phyloP scores from a whole-genome alignment of 1,139 yeast species.

The Candida albicans region DNA sequence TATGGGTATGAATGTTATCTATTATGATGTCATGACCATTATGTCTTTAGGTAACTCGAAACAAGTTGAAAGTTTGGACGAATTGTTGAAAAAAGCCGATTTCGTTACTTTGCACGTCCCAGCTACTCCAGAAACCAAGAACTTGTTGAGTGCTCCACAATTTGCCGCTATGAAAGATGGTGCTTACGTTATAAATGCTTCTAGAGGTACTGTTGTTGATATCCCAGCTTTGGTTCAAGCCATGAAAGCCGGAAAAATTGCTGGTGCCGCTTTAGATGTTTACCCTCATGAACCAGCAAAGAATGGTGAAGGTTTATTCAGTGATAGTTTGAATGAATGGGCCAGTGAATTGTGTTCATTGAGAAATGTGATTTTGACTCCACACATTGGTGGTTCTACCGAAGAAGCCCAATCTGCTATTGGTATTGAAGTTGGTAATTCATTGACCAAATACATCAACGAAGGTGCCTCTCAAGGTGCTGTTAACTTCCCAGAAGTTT shows the following conservation, averaged over 20 bases:
- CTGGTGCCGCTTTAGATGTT: slow-evolving; percentile 97
- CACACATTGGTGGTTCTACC: slow-evolving; percentile 98
- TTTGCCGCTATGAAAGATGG: slow-evolving; percentile 97
- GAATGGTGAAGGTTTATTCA: slow-evolving; percentile 84
- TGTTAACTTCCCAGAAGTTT: slow-evolving; percentile 98
- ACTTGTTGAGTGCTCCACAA: slow-evolving; percentile 86
- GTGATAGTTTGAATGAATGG: slow-evolving; percentile 75
- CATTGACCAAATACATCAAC: slow-evolving; percentile 86
- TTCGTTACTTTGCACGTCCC: slow-evolving; percentile 95
- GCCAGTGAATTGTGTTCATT: slow-evolving; percentile 77
- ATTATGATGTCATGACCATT: slow-evolving; percentile 88
- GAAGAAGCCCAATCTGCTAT: slow-evolving; percentile 99
- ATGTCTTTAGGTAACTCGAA: slow-evolving; percentile 97
- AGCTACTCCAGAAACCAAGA: slow-evolving; percentile 87
- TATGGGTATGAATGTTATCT: slow-evolving; percentile 95
- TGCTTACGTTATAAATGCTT: slow-evolving; percentile 89
- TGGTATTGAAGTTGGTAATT: slow-evolving; percentile 90
- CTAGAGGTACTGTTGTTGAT: slow-evolving; percentile 97
- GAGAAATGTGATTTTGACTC: slow-evolving; percentile 89
- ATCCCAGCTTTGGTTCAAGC: slow-evolving; percentile 92
- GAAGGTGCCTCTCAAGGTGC: slow-evolving; percentile 97
- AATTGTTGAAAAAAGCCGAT: slow-evolving; percentile 77
- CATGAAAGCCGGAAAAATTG: slow-evolving; percentile 88
- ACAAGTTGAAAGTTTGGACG: slow-evolving; percentile 85
- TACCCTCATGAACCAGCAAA: slow-evolving; percentile 98